Percentiles rank a stretch among this genome's conserved stretches.
phyloP scores from a whole-genome alignment of 2,329 filamentous ascomycete species.

The Colletotrichum filicis region DNA sequence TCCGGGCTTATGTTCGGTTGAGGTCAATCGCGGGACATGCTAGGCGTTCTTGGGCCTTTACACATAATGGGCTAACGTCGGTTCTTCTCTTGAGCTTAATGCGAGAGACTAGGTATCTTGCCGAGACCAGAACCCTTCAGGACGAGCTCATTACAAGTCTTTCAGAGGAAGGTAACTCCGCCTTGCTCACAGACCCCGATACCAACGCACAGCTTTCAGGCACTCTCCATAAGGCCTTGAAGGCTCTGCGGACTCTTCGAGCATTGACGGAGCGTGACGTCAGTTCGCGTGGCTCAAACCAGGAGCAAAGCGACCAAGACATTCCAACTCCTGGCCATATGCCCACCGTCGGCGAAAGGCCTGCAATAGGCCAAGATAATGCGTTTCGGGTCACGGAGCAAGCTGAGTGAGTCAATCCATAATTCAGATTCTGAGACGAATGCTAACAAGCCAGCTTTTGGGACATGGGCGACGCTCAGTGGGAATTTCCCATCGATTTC shows the following conservation, averaged over 20 bases:
- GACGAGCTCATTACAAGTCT: constrained; percentile 1
- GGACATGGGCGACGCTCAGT: neutral
- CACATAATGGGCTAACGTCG: constrained; percentile 29
- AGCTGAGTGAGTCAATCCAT: neutral
- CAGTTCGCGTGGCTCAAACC: neutral
- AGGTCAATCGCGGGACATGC: constrained; percentile 25
- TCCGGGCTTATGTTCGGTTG: constrained; percentile 23
- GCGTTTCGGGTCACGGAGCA: neutral
- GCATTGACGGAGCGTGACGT: neutral
- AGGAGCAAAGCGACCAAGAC: neutral
- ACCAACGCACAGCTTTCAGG: neutral
- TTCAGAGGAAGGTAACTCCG: neutral
- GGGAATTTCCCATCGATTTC: neutral
- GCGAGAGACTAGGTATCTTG: constrained; percentile 23
- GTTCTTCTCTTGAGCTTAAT: constrained; percentile 25
- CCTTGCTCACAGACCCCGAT: neutral
- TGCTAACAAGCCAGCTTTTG: neutral
- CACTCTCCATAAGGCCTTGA: neutral
- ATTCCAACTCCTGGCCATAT: neutral
- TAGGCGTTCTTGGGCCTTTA: constrained; percentile 29
- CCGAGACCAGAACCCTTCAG: neutral
- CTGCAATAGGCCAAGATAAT: neutral
- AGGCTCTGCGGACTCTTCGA: neutral
- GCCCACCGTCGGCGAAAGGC: neutral
- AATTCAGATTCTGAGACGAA: neutral